Evolutionary conservation across 768 basidiomycete genomes (phyloP).

Genomic region (Floccularia luteovirens): DNA sequence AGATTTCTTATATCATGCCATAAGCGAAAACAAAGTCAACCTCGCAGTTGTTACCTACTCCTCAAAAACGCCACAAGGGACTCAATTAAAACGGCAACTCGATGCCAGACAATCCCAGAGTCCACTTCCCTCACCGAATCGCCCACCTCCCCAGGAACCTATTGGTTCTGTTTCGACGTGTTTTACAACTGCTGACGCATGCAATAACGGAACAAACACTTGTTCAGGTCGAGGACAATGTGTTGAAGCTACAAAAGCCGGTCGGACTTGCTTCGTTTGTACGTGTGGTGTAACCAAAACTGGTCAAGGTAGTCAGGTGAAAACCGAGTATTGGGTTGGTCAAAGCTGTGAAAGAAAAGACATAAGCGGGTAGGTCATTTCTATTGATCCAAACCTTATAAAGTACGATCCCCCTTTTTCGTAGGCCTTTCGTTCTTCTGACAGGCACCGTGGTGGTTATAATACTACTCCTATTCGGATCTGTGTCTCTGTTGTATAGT

Average conservation of each 20-base stretch:
- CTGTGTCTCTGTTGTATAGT: constrained; percentile 55
- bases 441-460: constrained; percentile 61
- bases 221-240: constrained; percentile 74
- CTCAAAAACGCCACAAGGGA: constrained; percentile 16
- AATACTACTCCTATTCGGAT: constrained; percentile 58
- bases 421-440: constrained; percentile 69
- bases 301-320: constrained; percentile 39
- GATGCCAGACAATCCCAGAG: constrained; percentile 28
- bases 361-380: constrained; percentile 60
- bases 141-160: constrained; percentile 39
- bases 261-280: constrained; percentile 49
- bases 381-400: background rate
- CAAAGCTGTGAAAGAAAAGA: constrained; percentile 72
- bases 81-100: constrained; percentile 26
- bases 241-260: constrained; percentile 49
- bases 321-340: constrained; percentile 68
- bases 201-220: constrained; percentile 50
- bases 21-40: constrained; percentile 27
- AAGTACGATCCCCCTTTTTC: constrained; percentile 4
- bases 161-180: constrained; percentile 58
- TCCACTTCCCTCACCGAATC: constrained; percentile 40
- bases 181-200: constrained; percentile 43
- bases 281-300: constrained; percentile 41
- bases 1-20: constrained; percentile 35
- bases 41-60: constrained; percentile 48